phyloP scores from a whole-genome alignment of 2,329 filamentous ascomycete genomes.

The Trichoderma atrobrunneum region DNA sequence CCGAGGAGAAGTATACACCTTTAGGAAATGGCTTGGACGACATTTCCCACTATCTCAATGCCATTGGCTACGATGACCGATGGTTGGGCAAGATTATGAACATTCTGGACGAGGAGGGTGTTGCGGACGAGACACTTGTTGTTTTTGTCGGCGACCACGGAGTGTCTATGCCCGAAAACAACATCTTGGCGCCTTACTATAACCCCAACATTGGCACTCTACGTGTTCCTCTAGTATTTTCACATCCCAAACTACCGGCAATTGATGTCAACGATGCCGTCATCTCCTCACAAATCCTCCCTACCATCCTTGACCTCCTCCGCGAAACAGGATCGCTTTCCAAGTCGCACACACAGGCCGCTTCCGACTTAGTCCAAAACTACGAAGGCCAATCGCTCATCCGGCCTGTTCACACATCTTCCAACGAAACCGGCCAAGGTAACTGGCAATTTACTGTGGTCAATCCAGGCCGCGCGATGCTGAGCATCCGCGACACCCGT shows the following conservation, averaged over 20 bases:
- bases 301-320: conserved; percentile 36
- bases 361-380: conserved; percentile 31
- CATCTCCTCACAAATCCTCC: conserved; percentile 34
- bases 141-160: conserved; percentile 36
- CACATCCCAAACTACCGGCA: conserved; percentile 33
- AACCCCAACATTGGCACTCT: conserved; percentile 34
- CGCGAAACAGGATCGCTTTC: conserved; percentile 34
- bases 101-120: conserved; percentile 31
- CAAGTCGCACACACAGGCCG: conserved; percentile 26
- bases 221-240: conserved; percentile 34
- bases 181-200: conserved; percentile 32
- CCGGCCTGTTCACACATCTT: conserved; percentile 27
- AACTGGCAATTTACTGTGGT: conserved; percentile 36
- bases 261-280: conserved; percentile 33
- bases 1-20: conserved; percentile 28
- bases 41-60: conserved; percentile 35
- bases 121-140: conserved; percentile 34
- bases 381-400: conserved; percentile 38
- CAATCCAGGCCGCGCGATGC: conserved; percentile 35
- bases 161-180: conserved; percentile 33
- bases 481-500: conserved; percentile 33
- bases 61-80: conserved; percentile 32
- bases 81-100: conserved; percentile 34
- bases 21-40: conserved; percentile 30
- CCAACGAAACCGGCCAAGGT: conserved; percentile 24